Conservation (phyloP, 352 stramenopile genomes). For the Globisporangium cystogenes region DNA sequence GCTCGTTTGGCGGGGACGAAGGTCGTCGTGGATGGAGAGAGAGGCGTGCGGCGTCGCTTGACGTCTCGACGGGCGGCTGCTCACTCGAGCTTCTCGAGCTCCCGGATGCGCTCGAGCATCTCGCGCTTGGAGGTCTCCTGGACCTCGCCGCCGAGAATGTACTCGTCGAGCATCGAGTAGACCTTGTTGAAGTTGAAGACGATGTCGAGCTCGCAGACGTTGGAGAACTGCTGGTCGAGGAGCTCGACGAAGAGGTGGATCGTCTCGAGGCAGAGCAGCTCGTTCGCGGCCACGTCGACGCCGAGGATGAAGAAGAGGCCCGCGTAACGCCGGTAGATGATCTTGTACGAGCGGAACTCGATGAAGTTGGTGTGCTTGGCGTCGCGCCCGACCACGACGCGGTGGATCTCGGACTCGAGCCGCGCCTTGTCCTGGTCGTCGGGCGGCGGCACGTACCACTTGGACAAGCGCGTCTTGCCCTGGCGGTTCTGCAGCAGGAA, state of each 20-base stretch:
- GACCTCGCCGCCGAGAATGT: slow-evolving; percentile 92
- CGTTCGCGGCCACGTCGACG: slow-evolving; percentile 96
- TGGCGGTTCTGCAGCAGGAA: slow-evolving; percentile 89
- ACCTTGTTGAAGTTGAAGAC: slow-evolving; percentile 99
- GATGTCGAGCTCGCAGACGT: slow-evolving; percentile 95
- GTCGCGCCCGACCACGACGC: slow-evolving; percentile 82
- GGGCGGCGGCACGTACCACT: slow-evolving; percentile 84
- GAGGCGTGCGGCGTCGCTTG: too few relatives aligned
- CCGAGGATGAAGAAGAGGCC: slow-evolving; percentile 97
- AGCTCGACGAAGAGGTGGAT: slow-evolving; percentile 99
- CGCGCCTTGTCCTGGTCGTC: slow-evolving; percentile 87
- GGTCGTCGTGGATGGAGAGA: too few relatives aligned
- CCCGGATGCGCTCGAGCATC: slow-evolving; percentile 90
- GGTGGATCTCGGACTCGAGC: slow-evolving; percentile 87
- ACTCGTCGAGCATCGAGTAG: too few relatives aligned
- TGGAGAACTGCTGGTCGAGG: slow-evolving; percentile 97
- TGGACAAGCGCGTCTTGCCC: slow-evolving; percentile 89
- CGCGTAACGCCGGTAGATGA: slow-evolving; percentile 97
- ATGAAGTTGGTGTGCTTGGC: slow-evolving; percentile 93
- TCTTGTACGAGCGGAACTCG: slow-evolving; percentile 98
- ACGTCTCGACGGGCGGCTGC: too few relatives aligned
- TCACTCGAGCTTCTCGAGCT: slow-evolving; percentile 92
- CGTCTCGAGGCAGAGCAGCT: slow-evolving; percentile 96
- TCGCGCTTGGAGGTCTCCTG: slow-evolving; percentile 91
- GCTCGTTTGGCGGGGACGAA: too few relatives aligned